phyloP scores from a whole-genome alignment of 2,329 filamentous ascomycete genomes.

The Colletotrichum camelliae region DNA sequence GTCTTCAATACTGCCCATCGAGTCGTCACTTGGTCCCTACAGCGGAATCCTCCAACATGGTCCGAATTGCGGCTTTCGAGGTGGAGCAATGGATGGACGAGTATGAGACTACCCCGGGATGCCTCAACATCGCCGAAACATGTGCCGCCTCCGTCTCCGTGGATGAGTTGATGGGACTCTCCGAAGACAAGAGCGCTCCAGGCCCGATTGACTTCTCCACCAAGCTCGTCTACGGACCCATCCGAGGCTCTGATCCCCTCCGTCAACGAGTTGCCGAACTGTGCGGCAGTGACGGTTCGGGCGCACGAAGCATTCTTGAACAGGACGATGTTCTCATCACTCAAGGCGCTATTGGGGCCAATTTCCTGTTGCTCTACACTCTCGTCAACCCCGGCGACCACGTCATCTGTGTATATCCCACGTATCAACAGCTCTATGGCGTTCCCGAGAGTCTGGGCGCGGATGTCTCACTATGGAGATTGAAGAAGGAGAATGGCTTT shows the following conservation, averaged over 20 bases:
- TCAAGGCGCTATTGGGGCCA: slow-evolving; percentile 78
- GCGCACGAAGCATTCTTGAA: slow-evolving; percentile 20
- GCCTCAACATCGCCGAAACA: slow-evolving; percentile 79
- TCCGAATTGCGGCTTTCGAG: slow-evolving; percentile 52
- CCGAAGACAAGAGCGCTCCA: slow-evolving; percentile 52
- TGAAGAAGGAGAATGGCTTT: slow-evolving; percentile 67
- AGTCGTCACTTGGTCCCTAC: background rate
- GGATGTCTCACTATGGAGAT: slow-evolving; percentile 76
- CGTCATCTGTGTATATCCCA: slow-evolving; percentile 82
- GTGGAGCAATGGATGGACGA: slow-evolving; percentile 77
- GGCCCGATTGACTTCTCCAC: slow-evolving; percentile 52
- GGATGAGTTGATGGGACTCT: slow-evolving; percentile 66
- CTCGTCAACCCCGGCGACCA: slow-evolving; percentile 75
- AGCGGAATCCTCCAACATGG: slow-evolving; percentile 31
- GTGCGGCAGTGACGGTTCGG: slow-evolving; percentile 59
- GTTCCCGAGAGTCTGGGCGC: slow-evolving; percentile 75
- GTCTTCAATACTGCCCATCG: background rate
- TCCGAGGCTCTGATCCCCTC: slow-evolving; percentile 69
- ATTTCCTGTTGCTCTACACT: slow-evolving; percentile 75
- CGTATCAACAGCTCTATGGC: slow-evolving; percentile 82
- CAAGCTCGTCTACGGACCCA: slow-evolving; percentile 75
- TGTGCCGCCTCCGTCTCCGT: slow-evolving; percentile 79
- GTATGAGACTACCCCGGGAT: slow-evolving; percentile 60
- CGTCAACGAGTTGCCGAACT: slow-evolving; percentile 69
- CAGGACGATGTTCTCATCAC: slow-evolving; percentile 73